A percentile compares a stretch with the other conserved stretches of the same genome.
phyloP scores from a whole-genome alignment of 192 early-diverging fungal species.

The Oehlia diaphana region DNA sequence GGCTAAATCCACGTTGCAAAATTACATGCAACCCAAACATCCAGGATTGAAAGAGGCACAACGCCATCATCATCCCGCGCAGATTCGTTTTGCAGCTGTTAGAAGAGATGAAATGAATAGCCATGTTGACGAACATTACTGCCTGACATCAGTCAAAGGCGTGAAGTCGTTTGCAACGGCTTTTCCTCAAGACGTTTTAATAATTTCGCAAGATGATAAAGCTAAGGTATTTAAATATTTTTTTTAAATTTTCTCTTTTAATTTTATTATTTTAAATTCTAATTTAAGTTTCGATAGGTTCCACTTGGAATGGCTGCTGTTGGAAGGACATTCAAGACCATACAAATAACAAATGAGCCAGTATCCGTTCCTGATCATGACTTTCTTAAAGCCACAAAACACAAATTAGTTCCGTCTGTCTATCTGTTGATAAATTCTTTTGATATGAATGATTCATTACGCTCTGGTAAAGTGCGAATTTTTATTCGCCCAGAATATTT shows the following conservation, averaged over 20 bases:
- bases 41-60: not conserved
- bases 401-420: conserved; percentile 1
- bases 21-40: not conserved
- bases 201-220: conserved; percentile 13
- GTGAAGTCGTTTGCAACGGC: not conserved
- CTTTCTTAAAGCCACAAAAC: not conserved
- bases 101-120: not conserved
- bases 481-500: not conserved
- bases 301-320: not conserved
- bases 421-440: not conserved
- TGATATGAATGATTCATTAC: not conserved
- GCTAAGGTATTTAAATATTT: not conserved
- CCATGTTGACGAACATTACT: conserved; percentile 14
- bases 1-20: not conserved
- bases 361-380: not conserved
- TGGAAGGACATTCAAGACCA: not conserved
- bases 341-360: not conserved
- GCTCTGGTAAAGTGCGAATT: not conserved
- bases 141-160: not conserved
- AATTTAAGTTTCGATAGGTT: too few species aligned
- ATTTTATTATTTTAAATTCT: too few species aligned
- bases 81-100: not conserved
- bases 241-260: too few species aligned
- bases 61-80: not conserved
- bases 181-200: not conserved